Conservation (phyloP, 2,329 filamentous ascomycete genomes). For the Scytalidium sp. region DNA sequence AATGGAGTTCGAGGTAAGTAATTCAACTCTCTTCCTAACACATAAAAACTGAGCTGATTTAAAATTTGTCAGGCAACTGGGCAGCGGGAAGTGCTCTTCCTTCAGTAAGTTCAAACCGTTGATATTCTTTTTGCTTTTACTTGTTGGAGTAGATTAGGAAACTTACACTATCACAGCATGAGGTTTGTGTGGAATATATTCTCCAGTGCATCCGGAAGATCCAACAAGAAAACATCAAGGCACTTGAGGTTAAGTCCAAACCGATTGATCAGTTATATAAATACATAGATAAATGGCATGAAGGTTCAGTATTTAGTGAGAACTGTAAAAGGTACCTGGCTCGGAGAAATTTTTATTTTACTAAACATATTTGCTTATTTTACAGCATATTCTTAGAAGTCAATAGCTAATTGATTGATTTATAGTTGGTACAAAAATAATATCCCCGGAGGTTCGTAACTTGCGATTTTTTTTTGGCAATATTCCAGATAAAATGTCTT, state of each 20-base stretch:
- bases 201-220: neutral
- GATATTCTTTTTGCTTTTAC: no score
- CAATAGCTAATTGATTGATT: no score
- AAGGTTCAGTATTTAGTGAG: neutral
- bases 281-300: constrained; percentile 1
- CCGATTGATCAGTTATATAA: neutral
- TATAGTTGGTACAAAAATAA: constrained; percentile 1
- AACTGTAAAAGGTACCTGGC: neutral
- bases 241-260: neutral
- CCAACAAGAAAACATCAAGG: neutral
- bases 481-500: no score
- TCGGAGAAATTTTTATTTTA: no score
- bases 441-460: neutral
- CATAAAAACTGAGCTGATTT: no score
- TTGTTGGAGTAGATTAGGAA: no score
- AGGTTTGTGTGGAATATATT: neutral
- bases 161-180: neutral
- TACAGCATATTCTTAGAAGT: no score
- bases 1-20: constrained; percentile 3
- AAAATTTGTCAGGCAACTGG: no score
- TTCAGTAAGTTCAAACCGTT: neutral
- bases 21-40: no score
- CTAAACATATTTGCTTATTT: no score
- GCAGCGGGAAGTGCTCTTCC: neutral
- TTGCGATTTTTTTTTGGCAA: no score